Conservation (phyloP, 1,284 basidiomycete genomes). For the Ustilago curta region DNA sequence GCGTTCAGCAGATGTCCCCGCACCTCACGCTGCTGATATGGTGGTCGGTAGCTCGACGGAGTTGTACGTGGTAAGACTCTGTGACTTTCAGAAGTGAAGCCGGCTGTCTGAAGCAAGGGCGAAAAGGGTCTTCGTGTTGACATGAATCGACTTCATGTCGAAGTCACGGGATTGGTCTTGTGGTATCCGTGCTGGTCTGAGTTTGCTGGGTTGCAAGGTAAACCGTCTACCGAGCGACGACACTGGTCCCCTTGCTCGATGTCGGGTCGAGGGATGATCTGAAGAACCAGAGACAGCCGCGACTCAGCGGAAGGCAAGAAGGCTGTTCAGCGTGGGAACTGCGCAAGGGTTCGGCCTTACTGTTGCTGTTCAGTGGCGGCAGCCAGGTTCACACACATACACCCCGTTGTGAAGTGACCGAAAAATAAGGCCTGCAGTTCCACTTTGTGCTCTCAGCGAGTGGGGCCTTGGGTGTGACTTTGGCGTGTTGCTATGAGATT, state of each 20-base stretch:
- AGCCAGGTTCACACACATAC: not conserved
- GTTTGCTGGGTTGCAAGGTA: not conserved
- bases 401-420: not conserved
- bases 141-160: constrained; percentile 21
- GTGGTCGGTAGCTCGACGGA: not conserved
- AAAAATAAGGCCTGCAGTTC: constrained; percentile 2
- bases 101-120: not conserved
- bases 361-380: too few relatives aligned
- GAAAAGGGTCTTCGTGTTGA: constrained; percentile 5
- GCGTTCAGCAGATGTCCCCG: not conserved
- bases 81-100: not conserved
- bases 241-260: not conserved
- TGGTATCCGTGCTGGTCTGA: not conserved
- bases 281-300: not conserved
- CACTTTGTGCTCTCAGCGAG: not conserved
- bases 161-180: constrained; percentile 11
- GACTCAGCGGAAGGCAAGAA: not conserved
- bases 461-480: not conserved
- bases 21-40: not conserved
- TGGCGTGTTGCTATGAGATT: constrained; percentile 9
- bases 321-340: too few relatives aligned
- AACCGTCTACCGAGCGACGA: not conserved
- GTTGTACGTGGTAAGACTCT: not conserved
- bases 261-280: not conserved
- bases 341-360: too few relatives aligned